Evolutionary conservation across 2,329 filamentous ascomycete genomes (phyloP), one percentile per base, ranked within the genome.

Genomic region (Phialocephala sp.): DNA sequence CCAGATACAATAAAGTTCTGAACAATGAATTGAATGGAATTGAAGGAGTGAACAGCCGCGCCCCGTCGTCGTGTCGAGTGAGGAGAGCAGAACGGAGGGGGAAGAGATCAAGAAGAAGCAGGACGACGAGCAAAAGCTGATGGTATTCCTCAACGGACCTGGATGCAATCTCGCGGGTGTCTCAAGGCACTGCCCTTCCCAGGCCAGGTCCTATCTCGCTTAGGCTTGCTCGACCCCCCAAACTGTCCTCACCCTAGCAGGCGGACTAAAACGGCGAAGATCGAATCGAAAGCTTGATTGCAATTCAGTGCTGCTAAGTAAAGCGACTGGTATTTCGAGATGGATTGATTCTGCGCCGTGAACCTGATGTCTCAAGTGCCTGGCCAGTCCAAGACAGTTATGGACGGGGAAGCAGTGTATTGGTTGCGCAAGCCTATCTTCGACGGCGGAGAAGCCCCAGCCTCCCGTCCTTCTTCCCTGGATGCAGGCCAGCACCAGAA

Each of bases 1-100:
- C 35, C 61, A 67, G 59, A 55, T 61, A 67, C 65, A 67, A 58
- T 64, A 43, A 67, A 67, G 61, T 67, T 45, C 65, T 67, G 59
- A 59, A 59, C 24, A 35, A 43, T 47, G 27, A 57, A 41, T 47
- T 32, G 27, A 32, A 32, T 32, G 3, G 47, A 63, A 63, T 47
- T 59, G 61, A 59, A 59, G 32, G 41, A 60, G 47, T 57, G 61
- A 35, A 58, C 55, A 67, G 54, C 57, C 50, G 59, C 62, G 27
- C 14, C 56, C 45, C 35, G 62, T 64, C 56, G 62, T 47, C 37
- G 37, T 45, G 47, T 39, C 43, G 61, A 52, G 52, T 43, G 43
- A 45, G 37, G 43, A 47, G 22, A 36, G 22, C 22, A 37, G 32
- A n/a, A 43, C 54, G 43, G 47, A 45, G 39, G 47, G 15, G 35